Conservation (phyloP, 306 rosid species). For the Corylus avellana region DNA sequence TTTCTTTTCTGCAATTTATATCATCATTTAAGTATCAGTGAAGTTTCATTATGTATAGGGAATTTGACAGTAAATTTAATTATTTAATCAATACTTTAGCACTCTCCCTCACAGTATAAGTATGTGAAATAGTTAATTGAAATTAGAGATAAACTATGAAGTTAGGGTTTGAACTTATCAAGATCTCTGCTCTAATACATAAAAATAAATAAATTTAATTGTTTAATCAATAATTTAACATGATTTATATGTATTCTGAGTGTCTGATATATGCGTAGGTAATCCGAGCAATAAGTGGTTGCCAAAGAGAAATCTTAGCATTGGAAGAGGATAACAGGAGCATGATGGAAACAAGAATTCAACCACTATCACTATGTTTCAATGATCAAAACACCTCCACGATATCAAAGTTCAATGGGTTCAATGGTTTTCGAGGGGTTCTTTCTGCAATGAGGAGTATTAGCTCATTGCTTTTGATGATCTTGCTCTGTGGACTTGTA, state of each 20-base stretch:
- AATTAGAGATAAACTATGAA: too few relatives aligned
- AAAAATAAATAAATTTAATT: too few relatives aligned
- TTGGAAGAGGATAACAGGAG: conserved; percentile 75
- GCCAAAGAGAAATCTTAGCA: conserved; percentile 66
- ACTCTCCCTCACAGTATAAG: too few relatives aligned
- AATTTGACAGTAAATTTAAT: too few relatives aligned
- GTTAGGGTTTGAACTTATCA: too few relatives aligned
- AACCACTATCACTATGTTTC: conserved; percentile 47
- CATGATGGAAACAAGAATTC: conserved; percentile 66
- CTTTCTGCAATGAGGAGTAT: conserved; percentile 76
- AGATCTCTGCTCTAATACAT: too few relatives aligned
- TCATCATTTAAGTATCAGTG: too few relatives aligned
- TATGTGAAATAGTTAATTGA: too few relatives aligned
- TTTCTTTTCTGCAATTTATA: too few relatives aligned
- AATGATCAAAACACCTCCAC: conserved; percentile 33
- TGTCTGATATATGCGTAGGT: conserved; percentile 32
- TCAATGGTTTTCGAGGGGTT: conserved; percentile 80
- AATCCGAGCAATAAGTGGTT: conserved; percentile 53
- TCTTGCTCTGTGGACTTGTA: conserved; percentile 55
- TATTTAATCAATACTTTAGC: too few relatives aligned
- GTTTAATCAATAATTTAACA: too few relatives aligned
- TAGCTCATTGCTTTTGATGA: conserved; percentile 66
- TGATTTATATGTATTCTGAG: not conserved
- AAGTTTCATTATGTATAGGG: too few relatives aligned
- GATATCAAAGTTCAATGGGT: conserved; percentile 68